Evolutionary conservation across 1,284 basidiomycete species (phyloP).

Genomic region (Xerocomus minutiporus): DNA sequence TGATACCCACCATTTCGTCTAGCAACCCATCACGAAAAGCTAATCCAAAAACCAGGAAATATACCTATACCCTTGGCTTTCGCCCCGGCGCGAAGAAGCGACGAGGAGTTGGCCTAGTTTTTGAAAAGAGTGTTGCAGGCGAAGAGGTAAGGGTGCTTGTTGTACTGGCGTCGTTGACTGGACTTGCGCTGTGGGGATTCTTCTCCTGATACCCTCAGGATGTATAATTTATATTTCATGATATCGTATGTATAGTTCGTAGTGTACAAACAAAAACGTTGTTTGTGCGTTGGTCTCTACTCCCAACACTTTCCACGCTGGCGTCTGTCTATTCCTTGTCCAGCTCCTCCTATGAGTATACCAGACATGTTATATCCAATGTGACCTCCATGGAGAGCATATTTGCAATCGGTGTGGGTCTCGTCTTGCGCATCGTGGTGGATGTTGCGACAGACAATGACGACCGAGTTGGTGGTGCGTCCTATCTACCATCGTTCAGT

Average conservation of each 20-base stretch:
- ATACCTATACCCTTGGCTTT: slow-evolving; percentile 23
- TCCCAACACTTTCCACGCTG: slow-evolving; percentile 29
- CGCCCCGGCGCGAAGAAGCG: slow-evolving; percentile 32
- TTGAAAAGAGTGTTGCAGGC: slow-evolving; percentile 60
- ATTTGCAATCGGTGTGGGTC: slow-evolving; percentile 49
- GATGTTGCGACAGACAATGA: slow-evolving; percentile 48
- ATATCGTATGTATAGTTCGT: too few relatives aligned
- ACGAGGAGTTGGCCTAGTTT: slow-evolving; percentile 41
- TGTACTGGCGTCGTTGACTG: slow-evolving; percentile 50
- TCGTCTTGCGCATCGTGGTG: slow-evolving; percentile 47
- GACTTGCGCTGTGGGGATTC: slow-evolving; percentile 56
- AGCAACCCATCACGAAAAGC: slow-evolving; percentile 24
- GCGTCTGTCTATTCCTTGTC: slow-evolving; percentile 39
- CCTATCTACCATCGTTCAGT: not conserved
- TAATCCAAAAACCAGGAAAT: slow-evolving; percentile 15
- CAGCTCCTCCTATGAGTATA: slow-evolving; percentile 30
- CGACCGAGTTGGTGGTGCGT: slow-evolving; percentile 35
- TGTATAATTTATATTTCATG: not conserved
- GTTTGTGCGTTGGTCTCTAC: not conserved
- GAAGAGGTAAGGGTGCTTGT: slow-evolving; percentile 63
- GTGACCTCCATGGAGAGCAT: slow-evolving; percentile 50
- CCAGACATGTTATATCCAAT: slow-evolving; percentile 32
- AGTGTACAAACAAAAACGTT: slow-evolving; percentile 20
- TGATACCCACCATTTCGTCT: slow-evolving; percentile 38
- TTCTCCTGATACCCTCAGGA: slow-evolving; percentile 15